Conservation (phyloP, 176 grass and related monocot species). For the Aegilops longissima region DNA sequence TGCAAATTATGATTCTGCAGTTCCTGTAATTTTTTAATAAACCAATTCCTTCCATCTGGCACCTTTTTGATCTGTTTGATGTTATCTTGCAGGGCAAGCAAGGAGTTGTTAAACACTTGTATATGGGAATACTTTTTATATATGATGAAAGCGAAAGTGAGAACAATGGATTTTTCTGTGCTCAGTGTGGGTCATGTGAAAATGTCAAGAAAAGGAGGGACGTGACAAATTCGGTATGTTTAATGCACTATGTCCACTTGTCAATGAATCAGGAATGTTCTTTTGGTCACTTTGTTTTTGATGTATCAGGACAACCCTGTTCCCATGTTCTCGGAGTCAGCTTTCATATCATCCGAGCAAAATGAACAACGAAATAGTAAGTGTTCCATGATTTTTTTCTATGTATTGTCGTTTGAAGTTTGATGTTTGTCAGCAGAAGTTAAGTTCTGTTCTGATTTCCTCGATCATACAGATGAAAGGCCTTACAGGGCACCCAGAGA, state of each 20-base stretch:
- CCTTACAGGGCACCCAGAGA: constrained; percentile 61
- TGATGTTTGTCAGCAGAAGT: background rate
- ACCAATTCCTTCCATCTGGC: constrained; percentile 14
- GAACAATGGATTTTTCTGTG: constrained; percentile 83
- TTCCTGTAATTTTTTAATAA: constrained; percentile 4
- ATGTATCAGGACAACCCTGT: constrained; percentile 54
- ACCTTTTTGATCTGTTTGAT: constrained; percentile 21
- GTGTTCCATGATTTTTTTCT: constrained; percentile 17
- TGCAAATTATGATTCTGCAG: background rate
- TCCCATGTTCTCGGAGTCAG: constrained; percentile 49
- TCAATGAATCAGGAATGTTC: constrained; percentile 16
- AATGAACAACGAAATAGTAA: constrained; percentile 53
- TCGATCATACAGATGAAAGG: constrained; percentile 55
- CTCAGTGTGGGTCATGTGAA: constrained; percentile 69
- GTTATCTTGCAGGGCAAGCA: constrained; percentile 72
- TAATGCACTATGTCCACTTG: background rate
- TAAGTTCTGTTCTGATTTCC: constrained; percentile 36
- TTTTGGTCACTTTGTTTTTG: constrained; percentile 37
- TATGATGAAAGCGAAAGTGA: constrained; percentile 75
- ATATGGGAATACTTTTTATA: constrained; percentile 85
- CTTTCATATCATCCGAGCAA: constrained; percentile 43
- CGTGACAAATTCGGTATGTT: constrained; percentile 36
- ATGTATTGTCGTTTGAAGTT: background rate
- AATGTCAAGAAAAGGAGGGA: constrained; percentile 67
- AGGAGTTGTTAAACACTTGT: constrained; percentile 95